phyloP scores from a whole-genome alignment of 306 rosid species.

The Begonia loranthoides region DNA sequence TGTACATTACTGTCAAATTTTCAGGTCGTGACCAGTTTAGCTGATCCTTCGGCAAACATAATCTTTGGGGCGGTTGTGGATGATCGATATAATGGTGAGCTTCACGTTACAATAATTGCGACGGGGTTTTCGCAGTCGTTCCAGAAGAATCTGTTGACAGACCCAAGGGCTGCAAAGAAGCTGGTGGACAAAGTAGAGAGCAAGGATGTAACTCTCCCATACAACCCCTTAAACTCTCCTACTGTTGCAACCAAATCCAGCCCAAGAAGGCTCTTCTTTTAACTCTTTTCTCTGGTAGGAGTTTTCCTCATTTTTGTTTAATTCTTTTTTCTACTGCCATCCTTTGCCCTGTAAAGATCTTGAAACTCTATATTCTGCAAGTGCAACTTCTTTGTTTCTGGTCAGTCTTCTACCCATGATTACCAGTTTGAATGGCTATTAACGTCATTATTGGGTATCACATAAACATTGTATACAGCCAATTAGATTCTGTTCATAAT shows the following conservation, averaged over 20 bases:
- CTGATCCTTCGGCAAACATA: slow-evolving; percentile 93
- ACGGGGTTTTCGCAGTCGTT: slow-evolving; percentile 92
- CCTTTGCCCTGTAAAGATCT: slow-evolving; percentile 25
- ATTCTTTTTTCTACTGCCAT: slow-evolving; percentile 3
- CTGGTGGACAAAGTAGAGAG: slow-evolving; percentile 47
- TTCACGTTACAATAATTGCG: slow-evolving; percentile 86
- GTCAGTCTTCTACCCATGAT: neutral
- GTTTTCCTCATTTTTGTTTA: neutral
- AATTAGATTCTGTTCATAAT: too few species aligned
- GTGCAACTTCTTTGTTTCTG: slow-evolving; percentile 3
- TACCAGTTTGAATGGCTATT: neutral
- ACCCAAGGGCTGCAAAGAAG: slow-evolving; percentile 75
- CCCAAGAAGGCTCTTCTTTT: slow-evolving; percentile 66
- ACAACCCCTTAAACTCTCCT: slow-evolving; percentile 32
- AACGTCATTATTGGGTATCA: too few species aligned
- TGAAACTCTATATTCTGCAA: slow-evolving; percentile 17
- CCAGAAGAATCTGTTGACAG: slow-evolving; percentile 72
- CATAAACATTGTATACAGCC: too few species aligned
- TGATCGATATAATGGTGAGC: slow-evolving; percentile 87
- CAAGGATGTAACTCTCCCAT: slow-evolving; percentile 41
- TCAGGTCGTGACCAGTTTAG: slow-evolving; percentile 93
- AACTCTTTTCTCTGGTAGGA: slow-evolving; percentile 3
- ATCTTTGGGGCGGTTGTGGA: slow-evolving; percentile 94
- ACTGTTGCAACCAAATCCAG: slow-evolving; percentile 34
- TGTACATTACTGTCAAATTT: neutral